These are phyloP conservation scores for Pneumocystis murina DNA, from an alignment of 1,139 yeast genomes.

Conservation along the genomic window DNA sequence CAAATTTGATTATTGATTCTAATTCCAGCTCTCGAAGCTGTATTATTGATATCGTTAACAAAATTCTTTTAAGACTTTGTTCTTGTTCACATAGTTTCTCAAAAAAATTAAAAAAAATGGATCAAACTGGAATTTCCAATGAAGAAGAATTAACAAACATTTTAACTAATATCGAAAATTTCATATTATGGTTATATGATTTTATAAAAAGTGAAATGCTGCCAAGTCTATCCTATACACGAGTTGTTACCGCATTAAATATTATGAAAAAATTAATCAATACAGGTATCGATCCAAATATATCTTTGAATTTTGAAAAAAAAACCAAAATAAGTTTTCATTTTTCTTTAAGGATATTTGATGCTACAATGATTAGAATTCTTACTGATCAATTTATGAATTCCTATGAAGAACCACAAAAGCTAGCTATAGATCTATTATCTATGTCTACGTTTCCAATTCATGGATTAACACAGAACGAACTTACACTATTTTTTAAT, in stretches of 20 bases:
- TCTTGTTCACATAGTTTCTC: conserved; percentile 1
- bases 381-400: neutral
- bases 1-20: conserved; percentile 6
- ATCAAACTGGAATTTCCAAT: neutral
- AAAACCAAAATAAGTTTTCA: neutral
- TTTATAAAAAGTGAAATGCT: conserved; percentile 5
- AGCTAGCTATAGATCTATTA: neutral
- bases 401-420: neutral
- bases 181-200: conserved; percentile 5
- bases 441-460: neutral
- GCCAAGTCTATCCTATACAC: conserved; percentile 8
- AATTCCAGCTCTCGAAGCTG: conserved; percentile 5
- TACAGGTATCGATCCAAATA: conserved; percentile 2
- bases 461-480: neutral
- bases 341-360: neutral
- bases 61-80: conserved; percentile 6
- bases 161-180: neutral
- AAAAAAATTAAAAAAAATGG: conserved; percentile 1
- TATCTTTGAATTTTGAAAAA: neutral
- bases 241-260: conserved; percentile 5
- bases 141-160: neutral
- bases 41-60: conserved; percentile 4
- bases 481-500: neutral
- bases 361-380: neutral
- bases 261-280: conserved; percentile 5